phyloP scores from a whole-genome alignment of 345 rosid species.

The Melaleuca quinquenervia region DNA sequence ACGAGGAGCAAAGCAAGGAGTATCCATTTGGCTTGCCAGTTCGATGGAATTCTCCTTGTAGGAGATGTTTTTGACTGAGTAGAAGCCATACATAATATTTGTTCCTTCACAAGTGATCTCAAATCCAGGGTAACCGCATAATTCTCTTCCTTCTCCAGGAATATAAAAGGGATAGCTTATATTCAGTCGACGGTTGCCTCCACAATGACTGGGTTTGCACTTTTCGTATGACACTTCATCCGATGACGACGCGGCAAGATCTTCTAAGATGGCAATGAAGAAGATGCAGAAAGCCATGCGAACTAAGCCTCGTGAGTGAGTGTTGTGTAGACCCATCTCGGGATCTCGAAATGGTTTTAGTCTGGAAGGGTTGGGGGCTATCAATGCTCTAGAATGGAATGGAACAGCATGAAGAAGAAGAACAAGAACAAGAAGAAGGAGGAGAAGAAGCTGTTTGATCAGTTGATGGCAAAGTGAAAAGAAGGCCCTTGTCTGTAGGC shows the following conservation, averaged over 20 bases:
- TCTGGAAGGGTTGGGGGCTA: not conserved
- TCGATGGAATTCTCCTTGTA: not conserved
- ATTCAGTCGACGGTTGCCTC: not conserved
- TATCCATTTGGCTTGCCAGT: not conserved
- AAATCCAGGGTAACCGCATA: not conserved
- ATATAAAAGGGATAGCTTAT: not conserved
- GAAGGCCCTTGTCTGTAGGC: too few species aligned
- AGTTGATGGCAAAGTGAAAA: too few species aligned
- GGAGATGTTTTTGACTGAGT: not conserved
- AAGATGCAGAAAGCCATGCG: not conserved
- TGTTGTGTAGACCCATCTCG: not conserved
- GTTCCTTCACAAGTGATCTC: not conserved
- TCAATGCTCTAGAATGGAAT: not conserved
- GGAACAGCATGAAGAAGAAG: not conserved
- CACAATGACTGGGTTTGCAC: not conserved
- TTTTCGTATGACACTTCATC: not conserved
- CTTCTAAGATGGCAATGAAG: not conserved
- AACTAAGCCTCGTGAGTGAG: not conserved
- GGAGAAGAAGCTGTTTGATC: too few species aligned
- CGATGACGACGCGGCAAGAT: accelerated
- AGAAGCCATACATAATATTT: not conserved
- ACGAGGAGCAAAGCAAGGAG: not conserved
- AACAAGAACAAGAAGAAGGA: too few species aligned
- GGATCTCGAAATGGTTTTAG: too few species aligned
- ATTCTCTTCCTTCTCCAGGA: not conserved